Evolutionary conservation across 441 rosid genomes (phyloP), one percentile per base, ranked within the genome.

Genomic region (Adansonia rubrostipa): DNA sequence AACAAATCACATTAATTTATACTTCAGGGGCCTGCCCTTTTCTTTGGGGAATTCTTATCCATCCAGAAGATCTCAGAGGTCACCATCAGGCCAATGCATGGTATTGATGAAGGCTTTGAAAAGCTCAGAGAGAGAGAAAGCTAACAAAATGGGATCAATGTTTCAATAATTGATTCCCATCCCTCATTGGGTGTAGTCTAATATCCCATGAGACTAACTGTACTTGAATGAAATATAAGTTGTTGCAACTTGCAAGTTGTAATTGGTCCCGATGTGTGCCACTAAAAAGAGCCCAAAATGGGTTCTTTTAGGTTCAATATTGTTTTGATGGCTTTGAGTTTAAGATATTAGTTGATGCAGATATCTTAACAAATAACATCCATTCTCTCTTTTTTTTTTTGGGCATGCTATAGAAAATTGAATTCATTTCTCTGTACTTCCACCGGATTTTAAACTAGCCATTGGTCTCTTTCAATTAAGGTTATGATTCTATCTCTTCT

Each of bases 181-280:
- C 22, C 70, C 48, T 65, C 67, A 7, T 4, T 40, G 70, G 13
- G 11, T 33, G 2, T 42, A 67, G 8, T 67, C 53, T 45, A 50
- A 0, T 50, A 10, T 33, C 54, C 20, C 13, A 53, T 28, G 60
- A n/a, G 54, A 45, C 54, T 28, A 28, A 22, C 5, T 17, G 63
- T 9, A n/a, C 56, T 51, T 54, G n/a, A 51, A 50, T 47, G 10
- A 24, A 24, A 20, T 15, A 7, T 44, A 44, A 44, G 9, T 44
- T 6, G 47, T 6, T 44, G 47, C 33, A 28, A 28, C 33, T 28
- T 28, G 33, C 0, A 14, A 53, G 57, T 53, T 53, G 22, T 64
- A 28, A 13, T 28, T 71, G 45, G 42, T 44, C 62, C 64, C 64
- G 64, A 72, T 72, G 47, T 15, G 74, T 36, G 22, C 9, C 63